Evolutionary conservation across 768 basidiomycete genomes (phyloP).

Genomic region (Pholiota conissans): DNA sequence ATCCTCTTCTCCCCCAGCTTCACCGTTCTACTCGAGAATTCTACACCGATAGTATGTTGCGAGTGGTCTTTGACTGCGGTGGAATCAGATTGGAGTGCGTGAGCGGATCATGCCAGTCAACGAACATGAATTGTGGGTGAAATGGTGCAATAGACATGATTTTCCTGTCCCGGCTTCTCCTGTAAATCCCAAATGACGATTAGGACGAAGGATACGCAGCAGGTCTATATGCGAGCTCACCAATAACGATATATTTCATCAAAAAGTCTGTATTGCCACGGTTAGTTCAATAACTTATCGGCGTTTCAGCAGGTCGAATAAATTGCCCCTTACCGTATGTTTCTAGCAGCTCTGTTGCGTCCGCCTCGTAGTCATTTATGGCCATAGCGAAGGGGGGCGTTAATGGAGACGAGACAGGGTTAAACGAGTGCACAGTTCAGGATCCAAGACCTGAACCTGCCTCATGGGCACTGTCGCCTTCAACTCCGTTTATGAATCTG

Average conservation of each 20-base stretch:
- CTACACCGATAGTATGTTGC: conserved; percentile 98
- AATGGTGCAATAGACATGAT: conserved; percentile 94
- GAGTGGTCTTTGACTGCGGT: conserved; percentile 90
- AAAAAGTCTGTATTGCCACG: conserved; percentile 76
- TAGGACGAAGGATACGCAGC: not conserved
- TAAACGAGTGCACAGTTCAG: conserved; percentile 21
- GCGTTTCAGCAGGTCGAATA: not conserved
- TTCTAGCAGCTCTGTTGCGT: conserved; percentile 91
- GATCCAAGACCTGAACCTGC: conserved; percentile 27
- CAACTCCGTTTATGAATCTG: conserved; percentile 21
- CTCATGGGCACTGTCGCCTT: conserved; percentile 26
- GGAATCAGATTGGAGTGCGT: conserved; percentile 12
- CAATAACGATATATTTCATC: conserved; percentile 98
- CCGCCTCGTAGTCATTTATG: conserved; percentile 67
- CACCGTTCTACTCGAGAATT: conserved; percentile 93
- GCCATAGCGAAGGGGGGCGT: conserved; percentile 43
- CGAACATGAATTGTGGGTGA: conserved; percentile 94
- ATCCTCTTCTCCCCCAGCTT: conserved; percentile 92
- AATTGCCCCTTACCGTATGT: conserved; percentile 71
- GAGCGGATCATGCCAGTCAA: conserved; percentile 18
- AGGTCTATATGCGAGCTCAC: conserved; percentile 37
- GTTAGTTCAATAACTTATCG: conserved; percentile 12
- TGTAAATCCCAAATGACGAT: conserved; percentile 28
- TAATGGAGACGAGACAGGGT: conserved; percentile 16
- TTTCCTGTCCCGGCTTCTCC: conserved; percentile 98